phyloP scores from a whole-genome alignment of 805 yeast genomes.

The Ogataea paradorogensis region DNA sequence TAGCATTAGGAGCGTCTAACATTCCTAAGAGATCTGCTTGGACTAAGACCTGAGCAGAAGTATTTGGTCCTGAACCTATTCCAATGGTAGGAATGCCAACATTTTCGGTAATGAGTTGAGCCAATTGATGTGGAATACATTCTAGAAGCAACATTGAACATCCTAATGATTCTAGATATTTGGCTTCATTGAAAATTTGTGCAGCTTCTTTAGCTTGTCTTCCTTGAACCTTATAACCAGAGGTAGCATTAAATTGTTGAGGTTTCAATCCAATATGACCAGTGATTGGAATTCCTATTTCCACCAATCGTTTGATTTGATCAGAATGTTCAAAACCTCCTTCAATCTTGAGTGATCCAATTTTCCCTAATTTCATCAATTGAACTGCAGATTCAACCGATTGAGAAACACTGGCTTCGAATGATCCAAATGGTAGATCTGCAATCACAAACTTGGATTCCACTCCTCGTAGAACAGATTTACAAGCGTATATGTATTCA shows the following conservation, averaged over 20 bases:
- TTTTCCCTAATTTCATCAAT: slow-evolving; percentile 55
- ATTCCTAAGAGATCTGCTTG: slow-evolving; percentile 81
- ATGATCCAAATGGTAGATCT: slow-evolving; percentile 88
- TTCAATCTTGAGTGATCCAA: slow-evolving; percentile 79
- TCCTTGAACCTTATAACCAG: slow-evolving; percentile 92
- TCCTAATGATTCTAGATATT: slow-evolving; percentile 70
- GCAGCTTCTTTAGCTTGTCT: slow-evolving; percentile 52
- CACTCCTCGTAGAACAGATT: slow-evolving; percentile 74
- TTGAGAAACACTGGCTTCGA: slow-evolving; percentile 59
- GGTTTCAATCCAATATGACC: slow-evolving; percentile 95
- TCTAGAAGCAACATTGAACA: slow-evolving; percentile 74
- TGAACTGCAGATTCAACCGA: slow-evolving; percentile 59
- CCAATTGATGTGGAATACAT: slow-evolving; percentile 78
- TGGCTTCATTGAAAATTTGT: slow-evolving; percentile 62
- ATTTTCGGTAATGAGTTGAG: slow-evolving; percentile 56
- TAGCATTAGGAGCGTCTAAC: slow-evolving; percentile 55
- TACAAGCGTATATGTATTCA: slow-evolving; percentile 73
- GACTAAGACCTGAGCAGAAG: slow-evolving; percentile 89
- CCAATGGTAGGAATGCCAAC: slow-evolving; percentile 83
- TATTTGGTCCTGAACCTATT: slow-evolving; percentile 86
- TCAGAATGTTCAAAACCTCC: slow-evolving; percentile 63
- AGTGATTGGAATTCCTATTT: slow-evolving; percentile 80
- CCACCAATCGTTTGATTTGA: slow-evolving; percentile 53
- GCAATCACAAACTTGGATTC: slow-evolving; percentile 65
- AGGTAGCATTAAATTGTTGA: slow-evolving; percentile 70